phyloP scores from a whole-genome alignment of 1,139 yeast species.

The Taphrina wiesneri region DNA sequence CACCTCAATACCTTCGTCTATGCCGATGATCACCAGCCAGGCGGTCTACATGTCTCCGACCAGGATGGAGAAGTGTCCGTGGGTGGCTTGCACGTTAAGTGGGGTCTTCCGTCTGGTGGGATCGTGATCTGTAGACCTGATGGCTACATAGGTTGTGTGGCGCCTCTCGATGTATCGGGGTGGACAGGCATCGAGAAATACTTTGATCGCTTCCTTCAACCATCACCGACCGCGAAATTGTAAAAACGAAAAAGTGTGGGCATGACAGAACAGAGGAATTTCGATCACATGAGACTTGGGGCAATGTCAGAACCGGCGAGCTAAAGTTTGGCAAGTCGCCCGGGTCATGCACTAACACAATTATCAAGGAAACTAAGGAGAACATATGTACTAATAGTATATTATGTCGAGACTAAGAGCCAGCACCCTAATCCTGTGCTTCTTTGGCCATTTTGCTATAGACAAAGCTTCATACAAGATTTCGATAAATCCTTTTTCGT shows the following conservation, averaged over 20 bases:
- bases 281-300: too few species aligned
- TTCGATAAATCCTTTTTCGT: not conserved
- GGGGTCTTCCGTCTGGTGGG: constrained; percentile 41
- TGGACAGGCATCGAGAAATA: constrained; percentile 15
- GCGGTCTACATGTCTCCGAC: not conserved
- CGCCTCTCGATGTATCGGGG: constrained; percentile 37
- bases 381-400: not conserved
- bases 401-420: too few species aligned
- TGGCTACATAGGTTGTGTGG: constrained; percentile 46
- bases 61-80: constrained; percentile 6
- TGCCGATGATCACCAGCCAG: constrained; percentile 9
- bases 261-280: not conserved
- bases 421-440: too few species aligned
- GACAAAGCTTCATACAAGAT: not conserved
- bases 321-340: too few species aligned
- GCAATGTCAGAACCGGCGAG: too few species aligned
- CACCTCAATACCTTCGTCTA: constrained; percentile 12
- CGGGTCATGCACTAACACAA: too few species aligned
- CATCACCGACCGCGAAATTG: not conserved
- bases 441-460: too few species aligned
- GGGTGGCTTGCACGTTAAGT: constrained; percentile 2
- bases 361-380: not conserved
- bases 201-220: constrained; percentile 22
- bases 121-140: constrained; percentile 48
- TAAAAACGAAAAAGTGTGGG: not conserved